Percentiles rank a stretch among this genome's conserved stretches.
Conservation (phyloP, 768 basidiomycete genomes). For the Aureoboletus auriporus region DNA sequence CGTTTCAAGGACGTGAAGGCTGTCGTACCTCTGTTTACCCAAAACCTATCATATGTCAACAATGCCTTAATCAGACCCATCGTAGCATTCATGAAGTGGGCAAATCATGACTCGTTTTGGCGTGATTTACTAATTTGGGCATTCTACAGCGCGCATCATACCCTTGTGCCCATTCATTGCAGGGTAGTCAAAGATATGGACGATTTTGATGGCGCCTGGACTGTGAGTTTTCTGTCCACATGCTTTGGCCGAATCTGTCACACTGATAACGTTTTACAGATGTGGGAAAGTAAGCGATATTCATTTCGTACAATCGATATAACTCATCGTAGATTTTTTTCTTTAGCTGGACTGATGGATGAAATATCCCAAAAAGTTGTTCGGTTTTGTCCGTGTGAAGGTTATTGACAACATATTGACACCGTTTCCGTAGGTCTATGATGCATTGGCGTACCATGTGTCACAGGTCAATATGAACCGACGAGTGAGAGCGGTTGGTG, state of each 20-base stretch:
- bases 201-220: constrained; percentile 97
- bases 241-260: neutral
- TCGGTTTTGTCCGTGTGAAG: neutral
- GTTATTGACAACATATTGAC: neutral
- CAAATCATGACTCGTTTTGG: constrained; percentile 6
- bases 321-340: constrained; percentile 10
- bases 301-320: neutral
- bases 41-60: constrained; percentile 86
- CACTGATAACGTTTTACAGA: constrained; percentile 39
- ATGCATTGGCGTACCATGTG: constrained; percentile 93
- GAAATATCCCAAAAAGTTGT: constrained; percentile 80
- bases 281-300: constrained; percentile 80
- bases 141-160: constrained; percentile 75
- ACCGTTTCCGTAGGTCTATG: constrained; percentile 58
- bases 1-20: constrained; percentile 95
- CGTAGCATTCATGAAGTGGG: constrained; percentile 97
- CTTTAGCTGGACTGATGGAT: constrained; percentile 86
- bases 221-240: constrained; percentile 46
- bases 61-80: constrained; percentile 92
- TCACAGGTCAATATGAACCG: constrained; percentile 86
- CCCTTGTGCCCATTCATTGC: constrained; percentile 91
- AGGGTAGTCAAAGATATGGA: constrained; percentile 75
- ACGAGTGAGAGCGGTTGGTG: constrained; percentile 82
- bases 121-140: neutral
- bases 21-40: constrained; percentile 86